Percentiles rank a stretch among this genome's conserved stretches.
These are phyloP conservation scores for Corniculantispora saksenae DNA, from an alignment of 2,329 filamentous ascomycete species.

Conservation along the genomic window DNA sequence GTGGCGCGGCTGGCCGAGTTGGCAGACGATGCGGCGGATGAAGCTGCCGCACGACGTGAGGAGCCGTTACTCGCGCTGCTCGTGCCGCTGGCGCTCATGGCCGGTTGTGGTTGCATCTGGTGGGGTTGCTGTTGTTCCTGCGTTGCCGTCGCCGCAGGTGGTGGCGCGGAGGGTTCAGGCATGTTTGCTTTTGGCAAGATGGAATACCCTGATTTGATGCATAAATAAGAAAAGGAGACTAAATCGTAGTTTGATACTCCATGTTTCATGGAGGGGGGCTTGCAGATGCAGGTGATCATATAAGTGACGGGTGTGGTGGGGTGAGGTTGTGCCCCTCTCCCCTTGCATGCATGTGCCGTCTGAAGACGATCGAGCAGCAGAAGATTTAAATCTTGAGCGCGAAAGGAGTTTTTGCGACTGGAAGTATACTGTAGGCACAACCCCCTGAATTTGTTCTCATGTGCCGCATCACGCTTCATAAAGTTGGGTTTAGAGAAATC, in stretches of 20 bases:
- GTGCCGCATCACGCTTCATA: neutral
- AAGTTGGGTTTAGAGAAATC: neutral
- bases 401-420: neutral
- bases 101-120: neutral
- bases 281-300: constrained; percentile 16
- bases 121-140: neutral
- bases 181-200: neutral
- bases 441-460: neutral
- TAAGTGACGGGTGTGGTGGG: constrained; percentile 12
- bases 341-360: neutral
- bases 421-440: no score
- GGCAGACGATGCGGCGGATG: constrained; percentile 2
- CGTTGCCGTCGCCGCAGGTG: neutral
- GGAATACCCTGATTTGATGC: neutral
- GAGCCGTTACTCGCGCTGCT: constrained; percentile 12
- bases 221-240: neutral
- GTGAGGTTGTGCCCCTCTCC: constrained; percentile 3
- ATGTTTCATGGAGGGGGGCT: neutral
- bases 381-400: neutral
- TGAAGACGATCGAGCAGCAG: neutral
- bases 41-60: constrained; percentile 3
- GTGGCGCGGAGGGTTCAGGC: neutral
- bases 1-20: constrained; percentile 1
- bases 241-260: neutral
- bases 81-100: constrained; percentile 14